Percentiles rank a stretch among this genome's conserved stretches.
These are phyloP conservation scores for Tricladium varicosporioides DNA, from an alignment of 2,329 filamentous ascomycete genomes.

Conservation along the genomic window DNA sequence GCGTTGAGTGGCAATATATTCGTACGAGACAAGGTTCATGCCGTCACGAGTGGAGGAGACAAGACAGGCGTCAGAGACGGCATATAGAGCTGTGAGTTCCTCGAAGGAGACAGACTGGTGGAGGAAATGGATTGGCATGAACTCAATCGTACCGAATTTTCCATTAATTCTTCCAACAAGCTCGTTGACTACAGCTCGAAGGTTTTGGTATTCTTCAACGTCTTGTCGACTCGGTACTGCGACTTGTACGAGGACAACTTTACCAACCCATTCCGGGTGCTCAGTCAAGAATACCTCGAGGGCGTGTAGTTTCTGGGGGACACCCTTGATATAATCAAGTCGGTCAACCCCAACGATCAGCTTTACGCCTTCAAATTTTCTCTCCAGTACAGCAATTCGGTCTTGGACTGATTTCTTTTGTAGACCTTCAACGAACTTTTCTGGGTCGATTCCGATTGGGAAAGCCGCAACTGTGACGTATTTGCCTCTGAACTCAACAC, in stretches of 20 bases:
- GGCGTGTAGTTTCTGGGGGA: slow-evolving; percentile 95
- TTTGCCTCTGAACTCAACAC: slow-evolving; percentile 85
- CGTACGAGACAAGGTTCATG: slow-evolving; percentile 98
- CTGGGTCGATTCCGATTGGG: slow-evolving; percentile 95
- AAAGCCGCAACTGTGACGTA: slow-evolving; percentile 92
- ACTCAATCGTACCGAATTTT: slow-evolving; percentile 94
- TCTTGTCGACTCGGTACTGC: slow-evolving; percentile 93
- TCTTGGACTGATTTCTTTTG: slow-evolving; percentile 83
- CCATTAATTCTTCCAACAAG: slow-evolving; percentile 96
- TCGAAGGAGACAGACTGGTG: slow-evolving; percentile 96
- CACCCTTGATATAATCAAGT: slow-evolving; percentile 97
- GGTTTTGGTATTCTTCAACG: slow-evolving; percentile 96
- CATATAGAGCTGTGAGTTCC: slow-evolving; percentile 90
- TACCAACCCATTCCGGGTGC: slow-evolving; percentile 96
- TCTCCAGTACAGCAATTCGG: slow-evolving; percentile 78
- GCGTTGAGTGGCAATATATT: slow-evolving; percentile 93
- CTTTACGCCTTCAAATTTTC: slow-evolving; percentile 94
- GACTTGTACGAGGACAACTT: slow-evolving; percentile 93
- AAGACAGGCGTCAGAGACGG: slow-evolving; percentile 86
- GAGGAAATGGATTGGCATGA: slow-evolving; percentile 98
- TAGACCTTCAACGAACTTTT: slow-evolving; percentile 89
- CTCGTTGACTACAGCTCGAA: slow-evolving; percentile 94
- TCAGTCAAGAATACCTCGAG: slow-evolving; percentile 96
- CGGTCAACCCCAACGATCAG: slow-evolving; percentile 96
- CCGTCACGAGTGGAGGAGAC: slow-evolving; percentile 95